A percentile compares a stretch with the other conserved stretches of the same genome.
Conservation (phyloP, 495 filamentous ascomycete species). For the Corynascus novoguineensis region DNA sequence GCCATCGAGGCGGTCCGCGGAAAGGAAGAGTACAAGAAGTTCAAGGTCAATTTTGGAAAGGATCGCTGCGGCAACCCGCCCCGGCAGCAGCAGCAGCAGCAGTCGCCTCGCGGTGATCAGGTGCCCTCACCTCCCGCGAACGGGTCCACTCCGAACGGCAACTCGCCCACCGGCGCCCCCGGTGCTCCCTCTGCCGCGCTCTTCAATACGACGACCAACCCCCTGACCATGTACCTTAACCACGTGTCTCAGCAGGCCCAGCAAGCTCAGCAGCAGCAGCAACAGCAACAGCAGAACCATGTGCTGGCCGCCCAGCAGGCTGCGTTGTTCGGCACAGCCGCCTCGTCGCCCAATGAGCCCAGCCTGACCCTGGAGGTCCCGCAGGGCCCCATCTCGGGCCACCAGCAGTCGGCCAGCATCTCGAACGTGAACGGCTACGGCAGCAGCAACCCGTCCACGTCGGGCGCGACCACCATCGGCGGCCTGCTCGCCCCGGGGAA, state of each 20-base stretch:
- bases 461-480: conserved; percentile 62
- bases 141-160: conserved; percentile 50
- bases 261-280: conserved; percentile 68
- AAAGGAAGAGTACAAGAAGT: conserved; percentile 92
- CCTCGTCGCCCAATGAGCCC: conserved; percentile 49
- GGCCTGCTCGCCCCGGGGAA: conserved; percentile 71
- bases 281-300: conserved; percentile 64
- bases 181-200: conserved; percentile 50
- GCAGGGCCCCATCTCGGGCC: conserved; percentile 49
- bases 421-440: conserved; percentile 55
- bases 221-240: conserved; percentile 87
- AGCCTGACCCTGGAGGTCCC: conserved; percentile 48
- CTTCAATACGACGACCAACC: conserved; percentile 80
- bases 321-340: conserved; percentile 53
- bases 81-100: conserved; percentile 70
- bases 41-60: conserved; percentile 99
- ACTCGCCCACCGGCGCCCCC: conserved; percentile 41
- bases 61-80: conserved; percentile 96
- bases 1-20: conserved; percentile 93
- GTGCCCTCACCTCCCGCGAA: conserved; percentile 66
- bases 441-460: conserved; percentile 44
- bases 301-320: conserved; percentile 55
- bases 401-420: conserved; percentile 59
- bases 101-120: conserved; percentile 45
- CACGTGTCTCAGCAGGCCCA: conserved; percentile 77